Evolutionary conservation across 257 asterid genomes (phyloP).

Genomic region (Solanum dulcamara): DNA sequence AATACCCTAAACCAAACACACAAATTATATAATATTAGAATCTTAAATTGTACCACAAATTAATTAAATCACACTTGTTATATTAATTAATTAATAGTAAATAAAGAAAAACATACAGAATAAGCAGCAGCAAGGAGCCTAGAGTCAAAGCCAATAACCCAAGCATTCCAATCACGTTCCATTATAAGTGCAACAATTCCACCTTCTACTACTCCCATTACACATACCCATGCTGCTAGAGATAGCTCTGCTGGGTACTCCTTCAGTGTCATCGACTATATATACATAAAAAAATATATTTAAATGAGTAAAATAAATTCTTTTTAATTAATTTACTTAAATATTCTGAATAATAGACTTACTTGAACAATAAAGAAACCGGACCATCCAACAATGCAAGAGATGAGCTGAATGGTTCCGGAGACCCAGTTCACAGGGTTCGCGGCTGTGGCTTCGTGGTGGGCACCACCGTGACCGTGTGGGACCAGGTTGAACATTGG

Average conservation of each 20-base stretch:
- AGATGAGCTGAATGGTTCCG: conserved; percentile 54
- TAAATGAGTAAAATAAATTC: not conserved
- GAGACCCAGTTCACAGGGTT: conserved; percentile 53
- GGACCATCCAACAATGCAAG: conserved; percentile 66
- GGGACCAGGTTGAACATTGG: conserved; percentile 51
- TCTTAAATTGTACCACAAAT: not conserved
- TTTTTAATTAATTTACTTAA: no score
- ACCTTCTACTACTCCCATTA: conserved; percentile 60
- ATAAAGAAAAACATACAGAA: conserved; percentile 30
- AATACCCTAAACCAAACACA: conserved; percentile 31
- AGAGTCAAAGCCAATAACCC: conserved; percentile 71
- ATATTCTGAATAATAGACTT: not conserved
- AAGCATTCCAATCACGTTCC: conserved; percentile 54
- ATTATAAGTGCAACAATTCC: conserved; percentile 60
- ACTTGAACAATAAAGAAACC: conserved; percentile 80
- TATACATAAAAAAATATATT: not conserved
- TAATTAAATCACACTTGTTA: not conserved
- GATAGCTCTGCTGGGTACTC: conserved; percentile 88
- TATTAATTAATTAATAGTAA: not conserved
- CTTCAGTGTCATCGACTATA: conserved; percentile 52
- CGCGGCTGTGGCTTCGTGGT: conserved; percentile 14
- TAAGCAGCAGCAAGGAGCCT: conserved; percentile 81
- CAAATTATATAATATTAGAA: not conserved
- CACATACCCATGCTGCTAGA: conserved; percentile 42
- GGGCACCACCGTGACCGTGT: conserved; percentile 27